A percentile compares a stretch with the other conserved stretches of the same genome.
phyloP scores from a whole-genome alignment of 805 yeast species.

The Saccharomycopsis oosterbeekiorum region DNA sequence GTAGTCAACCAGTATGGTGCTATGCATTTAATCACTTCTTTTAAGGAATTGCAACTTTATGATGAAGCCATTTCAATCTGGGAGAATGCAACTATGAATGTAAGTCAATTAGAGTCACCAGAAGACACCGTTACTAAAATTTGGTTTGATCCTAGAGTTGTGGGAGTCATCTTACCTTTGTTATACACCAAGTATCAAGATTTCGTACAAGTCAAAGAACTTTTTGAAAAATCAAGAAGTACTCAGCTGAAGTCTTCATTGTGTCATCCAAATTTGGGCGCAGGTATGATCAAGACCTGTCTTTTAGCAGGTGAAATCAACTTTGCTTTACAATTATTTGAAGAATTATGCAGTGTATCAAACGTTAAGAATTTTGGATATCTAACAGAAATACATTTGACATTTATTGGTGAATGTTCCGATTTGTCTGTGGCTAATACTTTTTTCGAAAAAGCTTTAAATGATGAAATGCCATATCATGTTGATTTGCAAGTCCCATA shows the following conservation, averaged over 20 bases:
- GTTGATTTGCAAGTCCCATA: conserved; percentile 66
- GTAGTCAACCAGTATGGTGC: conserved; percentile 43
- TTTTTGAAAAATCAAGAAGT: conserved; percentile 39
- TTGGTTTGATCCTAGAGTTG: conserved; percentile 54
- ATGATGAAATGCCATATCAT: conserved; percentile 60
- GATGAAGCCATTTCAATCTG: conserved; percentile 61
- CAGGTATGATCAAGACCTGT: conserved; percentile 68
- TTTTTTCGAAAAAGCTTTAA: conserved; percentile 65
- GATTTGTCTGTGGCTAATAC: conserved; percentile 62
- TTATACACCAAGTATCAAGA: conserved; percentile 51
- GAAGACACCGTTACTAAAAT: conserved; percentile 18
- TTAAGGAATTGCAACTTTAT: conserved; percentile 49
- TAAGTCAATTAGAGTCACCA: conserved; percentile 25
- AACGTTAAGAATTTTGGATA: conserved; percentile 39
- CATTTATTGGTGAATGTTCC: conserved; percentile 69
- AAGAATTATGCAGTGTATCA: conserved; percentile 44
- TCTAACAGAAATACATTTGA: conserved; percentile 63
- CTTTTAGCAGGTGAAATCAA: conserved; percentile 53
- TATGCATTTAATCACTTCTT: conserved; percentile 46
- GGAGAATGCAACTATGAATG: conserved; percentile 45
- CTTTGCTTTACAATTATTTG: conserved; percentile 56
- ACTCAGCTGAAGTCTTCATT: conserved; percentile 21
- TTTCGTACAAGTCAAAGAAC: conserved; percentile 49
- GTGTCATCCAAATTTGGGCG: conserved; percentile 39
- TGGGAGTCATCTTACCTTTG: conserved; percentile 60